Evolutionary conservation across 2,329 filamentous ascomycete genomes (phyloP), one percentile per base, ranked within the genome.

Genomic region (Lachnellula subtilissima): DNA sequence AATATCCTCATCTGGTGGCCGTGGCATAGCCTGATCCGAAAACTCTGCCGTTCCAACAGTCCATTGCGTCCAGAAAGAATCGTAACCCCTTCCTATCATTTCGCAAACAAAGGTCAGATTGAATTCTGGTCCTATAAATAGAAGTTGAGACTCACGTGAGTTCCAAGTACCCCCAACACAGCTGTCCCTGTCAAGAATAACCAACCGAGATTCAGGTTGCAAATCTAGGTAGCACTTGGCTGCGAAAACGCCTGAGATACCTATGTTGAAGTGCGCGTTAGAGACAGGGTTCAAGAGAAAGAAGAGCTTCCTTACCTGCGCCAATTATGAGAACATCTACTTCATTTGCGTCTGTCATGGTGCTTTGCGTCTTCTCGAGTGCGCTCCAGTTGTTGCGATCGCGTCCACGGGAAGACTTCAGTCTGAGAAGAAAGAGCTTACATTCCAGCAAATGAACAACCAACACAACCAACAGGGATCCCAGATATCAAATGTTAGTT

Each of bases 41-140:
- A 66, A 70, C 45, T 65, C 65, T 9, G 67, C 63, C 37, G 62
- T 64, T 40, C 68, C 61, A 22, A 66, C 42, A n/a, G 65, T 64
- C 58, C 64, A 65, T 62, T 71, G 68, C n/a, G 64, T 65, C 66
- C 67, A 70, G 48, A 69, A 70, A 43, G 55, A 60, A 36, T 65
- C 62, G 57, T 67, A 68, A 6, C 48, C 57, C 49, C 67, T 61
- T 48, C 59, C 65, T 67, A 46, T 19, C 6, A n/a, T 15, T 15
- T 8, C 5, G n/a, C 37, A 8, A 40, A 6, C 15, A n/a, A 14
- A 50, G 5, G 23, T 39, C 3, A 22, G n/a, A 5, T 5, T 28
- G 1, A 22, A n/a, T 15, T 5, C 5, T 8, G 5, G 36, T 22
- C 22, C 4, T 43, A 19, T 19, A 40, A n/a, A 40, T 15, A 40